These are phyloP conservation scores for Psilocybe subaeruginosa DNA, from an alignment of 768 basidiomycete species.

Conservation along the genomic window DNA sequence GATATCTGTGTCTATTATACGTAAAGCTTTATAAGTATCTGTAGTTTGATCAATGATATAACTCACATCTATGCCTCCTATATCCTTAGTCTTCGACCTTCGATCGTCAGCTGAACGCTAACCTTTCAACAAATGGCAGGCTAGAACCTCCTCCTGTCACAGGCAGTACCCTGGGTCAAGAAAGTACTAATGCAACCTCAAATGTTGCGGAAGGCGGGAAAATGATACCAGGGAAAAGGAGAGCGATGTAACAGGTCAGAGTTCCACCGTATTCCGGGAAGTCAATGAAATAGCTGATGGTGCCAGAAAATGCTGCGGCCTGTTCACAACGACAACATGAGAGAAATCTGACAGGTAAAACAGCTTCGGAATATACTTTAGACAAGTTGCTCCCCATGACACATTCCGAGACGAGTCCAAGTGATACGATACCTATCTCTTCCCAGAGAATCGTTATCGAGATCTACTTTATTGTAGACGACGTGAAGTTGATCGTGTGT, in stretches of 20 bases:
- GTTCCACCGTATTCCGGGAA: background rate
- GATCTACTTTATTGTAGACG: background rate
- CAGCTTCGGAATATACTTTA: background rate
- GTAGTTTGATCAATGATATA: background rate
- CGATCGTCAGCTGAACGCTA: background rate
- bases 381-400: background rate
- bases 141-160: no score
- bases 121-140: background rate
- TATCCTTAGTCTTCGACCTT: background rate
- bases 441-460: background rate
- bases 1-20: background rate
- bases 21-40: slow-evolving; percentile 7
- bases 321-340: no score
- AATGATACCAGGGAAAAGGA: background rate
- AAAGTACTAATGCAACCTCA: background rate
- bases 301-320: background rate
- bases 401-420: background rate
- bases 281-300: background rate
- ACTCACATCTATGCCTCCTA: background rate
- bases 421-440: background rate
- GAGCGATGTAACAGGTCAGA: no score
- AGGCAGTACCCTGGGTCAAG: background rate
- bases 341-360: background rate
- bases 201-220: background rate
- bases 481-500: background rate